Conservation (phyloP, 768 basidiomycete species). For the Suillus spraguei region DNA sequence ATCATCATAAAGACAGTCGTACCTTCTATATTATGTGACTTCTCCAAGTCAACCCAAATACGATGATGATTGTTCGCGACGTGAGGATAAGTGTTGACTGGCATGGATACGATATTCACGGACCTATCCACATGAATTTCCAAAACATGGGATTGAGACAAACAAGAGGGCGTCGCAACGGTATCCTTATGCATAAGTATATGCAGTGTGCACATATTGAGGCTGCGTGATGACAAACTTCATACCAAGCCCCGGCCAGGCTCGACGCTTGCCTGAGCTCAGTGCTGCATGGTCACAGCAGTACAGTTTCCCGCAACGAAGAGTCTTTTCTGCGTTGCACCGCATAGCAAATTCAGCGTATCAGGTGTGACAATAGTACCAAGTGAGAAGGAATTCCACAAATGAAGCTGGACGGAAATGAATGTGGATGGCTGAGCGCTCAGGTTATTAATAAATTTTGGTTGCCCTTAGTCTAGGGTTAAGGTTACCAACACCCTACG, state of each 20-base stretch:
- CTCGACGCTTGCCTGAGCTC: neutral
- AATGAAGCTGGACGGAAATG: neutral
- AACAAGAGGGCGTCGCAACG: neutral
- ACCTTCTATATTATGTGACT: neutral
- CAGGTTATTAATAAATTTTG: too few relatives aligned
- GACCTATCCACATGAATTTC: neutral
- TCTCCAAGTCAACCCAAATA: neutral
- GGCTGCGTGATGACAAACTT: neutral
- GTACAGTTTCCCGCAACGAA: neutral
- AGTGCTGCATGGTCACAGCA: neutral
- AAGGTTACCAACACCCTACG: slow-evolving; percentile 21
- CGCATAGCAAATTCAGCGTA: neutral
- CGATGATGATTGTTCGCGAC: neutral
- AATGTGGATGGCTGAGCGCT: too few relatives aligned
- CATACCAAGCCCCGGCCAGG: neutral
- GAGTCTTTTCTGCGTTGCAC: neutral
- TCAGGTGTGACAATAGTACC: neutral
- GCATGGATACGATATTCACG: neutral
- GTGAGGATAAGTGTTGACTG: neutral
- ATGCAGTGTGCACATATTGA: neutral
- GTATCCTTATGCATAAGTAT: neutral
- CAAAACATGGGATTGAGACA: neutral
- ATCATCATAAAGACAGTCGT: neutral
- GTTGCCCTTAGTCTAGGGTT: slow-evolving; percentile 28
- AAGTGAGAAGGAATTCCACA: neutral